Percentiles rank a stretch among this genome's conserved stretches.
phyloP scores from a whole-genome alignment of 108 stramenopile species.

The Nannochloropsis salina region DNA sequence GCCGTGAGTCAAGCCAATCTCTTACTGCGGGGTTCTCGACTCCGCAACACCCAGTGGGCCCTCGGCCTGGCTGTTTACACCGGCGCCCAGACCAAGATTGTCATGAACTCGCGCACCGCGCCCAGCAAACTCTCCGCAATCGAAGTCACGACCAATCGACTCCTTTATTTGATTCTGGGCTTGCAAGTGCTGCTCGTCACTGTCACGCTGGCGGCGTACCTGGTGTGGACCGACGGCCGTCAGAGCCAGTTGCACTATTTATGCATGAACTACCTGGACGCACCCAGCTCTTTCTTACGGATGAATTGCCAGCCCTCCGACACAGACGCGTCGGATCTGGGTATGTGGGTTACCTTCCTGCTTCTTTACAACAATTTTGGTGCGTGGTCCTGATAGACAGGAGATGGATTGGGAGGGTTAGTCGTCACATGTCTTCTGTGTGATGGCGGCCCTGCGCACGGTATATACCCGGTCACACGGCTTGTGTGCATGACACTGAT shows the following conservation, averaged over 20 bases:
- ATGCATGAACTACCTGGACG: constrained; percentile 8
- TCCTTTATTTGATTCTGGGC: constrained; percentile 48
- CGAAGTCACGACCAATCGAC: constrained; percentile 61
- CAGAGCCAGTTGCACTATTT: constrained; percentile 52
- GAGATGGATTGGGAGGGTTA: not conserved
- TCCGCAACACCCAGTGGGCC: constrained; percentile 93
- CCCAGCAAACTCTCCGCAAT: constrained; percentile 85
- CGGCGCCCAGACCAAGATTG: constrained; percentile 85
- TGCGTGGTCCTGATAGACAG: not conserved
- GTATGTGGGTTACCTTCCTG: constrained; percentile 69
- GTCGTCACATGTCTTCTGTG: too few relatives aligned
- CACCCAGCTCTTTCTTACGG: constrained; percentile 24
- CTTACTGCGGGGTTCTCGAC: constrained; percentile 79
- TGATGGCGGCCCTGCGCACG: too few relatives aligned
- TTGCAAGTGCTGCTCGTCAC: constrained; percentile 37
- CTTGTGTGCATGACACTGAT: too few relatives aligned
- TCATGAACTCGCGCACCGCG: constrained; percentile 76
- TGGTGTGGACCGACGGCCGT: constrained; percentile 39
- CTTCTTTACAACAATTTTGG: constrained; percentile 66
- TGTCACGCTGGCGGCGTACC: constrained; percentile 39
- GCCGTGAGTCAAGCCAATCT: constrained; percentile 75
- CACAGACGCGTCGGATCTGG: constrained; percentile 38
- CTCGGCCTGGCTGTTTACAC: constrained; percentile 89
- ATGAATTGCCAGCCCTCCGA: constrained; percentile 38
- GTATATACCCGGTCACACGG: too few relatives aligned